Conservation (phyloP, 345 rosid species). For the Euphorbia pulcherrima region DNA sequence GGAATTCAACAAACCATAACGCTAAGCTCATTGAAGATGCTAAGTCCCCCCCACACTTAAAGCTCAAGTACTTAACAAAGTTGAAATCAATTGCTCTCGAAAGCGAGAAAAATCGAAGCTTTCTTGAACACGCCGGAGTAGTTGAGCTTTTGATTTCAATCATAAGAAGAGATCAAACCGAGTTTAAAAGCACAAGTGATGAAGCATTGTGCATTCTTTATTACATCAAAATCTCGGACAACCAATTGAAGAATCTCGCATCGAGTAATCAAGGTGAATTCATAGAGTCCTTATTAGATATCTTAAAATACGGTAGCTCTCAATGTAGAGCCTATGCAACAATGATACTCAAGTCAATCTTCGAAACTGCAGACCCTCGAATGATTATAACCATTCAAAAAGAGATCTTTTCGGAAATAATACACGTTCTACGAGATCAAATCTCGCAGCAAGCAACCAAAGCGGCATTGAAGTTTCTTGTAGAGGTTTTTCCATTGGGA, state of each 20-base stretch:
- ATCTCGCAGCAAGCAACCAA: conserved; percentile 60
- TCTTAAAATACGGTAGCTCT: conserved; percentile 43
- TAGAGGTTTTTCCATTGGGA: conserved; percentile 53
- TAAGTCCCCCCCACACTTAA: conserved; percentile 22
- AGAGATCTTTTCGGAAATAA: conserved; percentile 43
- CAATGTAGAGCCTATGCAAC: conserved; percentile 55
- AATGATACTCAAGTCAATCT: conserved; percentile 36
- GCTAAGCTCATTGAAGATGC: conserved; percentile 40
- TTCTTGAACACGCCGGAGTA: conserved; percentile 31
- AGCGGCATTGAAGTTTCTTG: conserved; percentile 49
- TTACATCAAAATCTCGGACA: conserved; percentile 28
- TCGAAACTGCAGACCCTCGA: conserved; percentile 56
- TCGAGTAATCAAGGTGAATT: conserved; percentile 21
- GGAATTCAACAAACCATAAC: conserved; percentile 41
- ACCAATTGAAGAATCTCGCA: conserved; percentile 28
- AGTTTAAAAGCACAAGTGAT: conserved; percentile 17
- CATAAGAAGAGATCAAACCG: conserved; percentile 15
- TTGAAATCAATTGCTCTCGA: conserved; percentile 40
- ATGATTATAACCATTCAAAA: conserved; percentile 36
- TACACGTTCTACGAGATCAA: conserved; percentile 45
- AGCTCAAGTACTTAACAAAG: conserved; percentile 30
- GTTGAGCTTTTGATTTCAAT: conserved; percentile 44
- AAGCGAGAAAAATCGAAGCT: conserved; percentile 33
- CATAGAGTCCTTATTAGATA: conserved; percentile 35
- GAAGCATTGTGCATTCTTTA: conserved; percentile 47